These are phyloP conservation scores for Fusarium sp. DNA, from an alignment of 2,329 filamentous ascomycete genomes.

Conservation along the genomic window DNA sequence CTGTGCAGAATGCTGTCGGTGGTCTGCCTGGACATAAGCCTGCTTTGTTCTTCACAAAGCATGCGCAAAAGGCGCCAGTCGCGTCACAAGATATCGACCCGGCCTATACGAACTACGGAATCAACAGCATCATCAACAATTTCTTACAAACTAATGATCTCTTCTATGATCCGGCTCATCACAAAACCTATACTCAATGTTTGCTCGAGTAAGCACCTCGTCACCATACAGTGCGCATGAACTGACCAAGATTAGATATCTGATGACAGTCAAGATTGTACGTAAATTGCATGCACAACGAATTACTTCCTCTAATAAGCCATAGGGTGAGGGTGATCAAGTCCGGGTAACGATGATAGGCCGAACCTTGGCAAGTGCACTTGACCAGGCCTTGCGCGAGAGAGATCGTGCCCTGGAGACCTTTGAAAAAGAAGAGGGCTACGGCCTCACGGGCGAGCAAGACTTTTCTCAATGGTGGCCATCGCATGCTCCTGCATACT, in stretches of 20 bases:
- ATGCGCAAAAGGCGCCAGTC: slow-evolving; percentile 33
- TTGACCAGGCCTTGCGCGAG: slow-evolving; percentile 22
- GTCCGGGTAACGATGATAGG: background rate
- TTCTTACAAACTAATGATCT: slow-evolving; percentile 28
- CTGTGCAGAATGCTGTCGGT: slow-evolving; percentile 30
- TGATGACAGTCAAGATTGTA: slow-evolving; percentile 31
- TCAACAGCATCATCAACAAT: slow-evolving; percentile 33
- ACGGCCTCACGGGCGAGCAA: slow-evolving; percentile 14
- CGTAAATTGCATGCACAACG: background rate
- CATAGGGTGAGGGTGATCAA: slow-evolving; percentile 11
- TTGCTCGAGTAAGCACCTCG: slow-evolving; percentile 17
- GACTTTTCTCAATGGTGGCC: slow-evolving; percentile 34
- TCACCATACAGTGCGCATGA: background rate
- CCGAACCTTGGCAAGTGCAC: slow-evolving; percentile 1
- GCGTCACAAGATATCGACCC: slow-evolving; percentile 26
- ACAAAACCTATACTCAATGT: slow-evolving; percentile 32
- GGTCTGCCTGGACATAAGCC: slow-evolving; percentile 34
- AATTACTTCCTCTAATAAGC: background rate
- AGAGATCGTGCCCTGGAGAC: slow-evolving; percentile 14
- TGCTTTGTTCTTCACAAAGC: slow-evolving; percentile 36
- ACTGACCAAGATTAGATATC: slow-evolving; percentile 3
- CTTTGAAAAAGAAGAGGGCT: slow-evolving; percentile 27
- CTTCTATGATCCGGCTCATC: slow-evolving; percentile 32
- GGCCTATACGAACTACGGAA: slow-evolving; percentile 29
- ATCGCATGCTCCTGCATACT: slow-evolving; percentile 18